Evolutionary conservation across 139 green algal genomes (phyloP), one percentile per base, ranked within the genome.

Genomic region (Edaphochlamys debaryana): DNA sequence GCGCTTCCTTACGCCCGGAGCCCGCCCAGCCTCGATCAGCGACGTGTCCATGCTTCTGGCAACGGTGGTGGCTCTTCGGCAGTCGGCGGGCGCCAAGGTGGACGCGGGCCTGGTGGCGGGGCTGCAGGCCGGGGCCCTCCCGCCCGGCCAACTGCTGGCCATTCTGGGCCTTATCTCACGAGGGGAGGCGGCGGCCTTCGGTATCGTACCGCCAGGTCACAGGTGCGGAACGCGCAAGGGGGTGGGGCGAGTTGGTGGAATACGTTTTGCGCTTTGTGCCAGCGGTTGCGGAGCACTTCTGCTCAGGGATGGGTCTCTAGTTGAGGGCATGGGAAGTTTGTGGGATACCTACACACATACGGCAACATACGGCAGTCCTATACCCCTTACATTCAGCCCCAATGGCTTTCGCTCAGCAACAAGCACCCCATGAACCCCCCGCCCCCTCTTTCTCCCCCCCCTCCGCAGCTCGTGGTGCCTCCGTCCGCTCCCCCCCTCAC

Each of bases 101-200:
- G 30, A 27, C 22, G 60, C 40, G 32, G 40, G 34, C 50, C 50
- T 8, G 25, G 63, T 9, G 13, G 56, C 38, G 54, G 56, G 29
- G 37, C 42, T 4, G 37, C 3, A 22, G 25, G 25, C n/a, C 0
- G 19, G 30, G 62, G 15, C 67, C 32, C 63, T 63, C 34, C 45
- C 76, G 34, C 60, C 73, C 62, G 22, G 42, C 29, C 19, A 32
- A 15, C 41, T 82, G 76, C 64, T 82, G 62, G 32, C 37, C 62
- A 23, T 36, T 42, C 62, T 74, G 3, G 42, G 63, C 5, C n/a
- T 73, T 38, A 40, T 82, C 42, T 52, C 42, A 32, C 4, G 62
- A 13, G 76, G 34, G 62, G 76, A 22, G 20, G 76, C 32, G 45
- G 42, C 62, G 42, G n/a, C n/a, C n/a, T n/a, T n/a, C n/a, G n/a